Evolutionary conservation across 1,139 yeast genomes (phyloP).

Genomic region (Protomyces arabidopsidicola): DNA sequence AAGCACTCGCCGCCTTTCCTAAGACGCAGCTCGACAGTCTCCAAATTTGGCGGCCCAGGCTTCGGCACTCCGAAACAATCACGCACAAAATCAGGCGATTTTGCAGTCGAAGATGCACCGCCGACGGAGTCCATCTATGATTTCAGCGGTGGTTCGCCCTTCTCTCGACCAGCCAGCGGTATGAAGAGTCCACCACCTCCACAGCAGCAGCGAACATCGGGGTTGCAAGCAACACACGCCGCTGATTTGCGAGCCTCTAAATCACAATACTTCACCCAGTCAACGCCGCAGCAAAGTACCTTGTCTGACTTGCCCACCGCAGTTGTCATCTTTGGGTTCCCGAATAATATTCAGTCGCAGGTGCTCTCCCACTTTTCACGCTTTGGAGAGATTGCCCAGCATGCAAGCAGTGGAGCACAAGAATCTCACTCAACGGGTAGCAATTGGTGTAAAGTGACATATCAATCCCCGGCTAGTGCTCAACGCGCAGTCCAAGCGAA

Average conservation of each 20-base stretch:
- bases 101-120: constrained; percentile 29
- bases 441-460: constrained; percentile 85
- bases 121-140: constrained; percentile 31
- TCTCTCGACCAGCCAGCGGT: not conserved
- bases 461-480: constrained; percentile 69
- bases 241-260: not conserved
- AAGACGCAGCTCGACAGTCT: constrained; percentile 23
- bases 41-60: constrained; percentile 30
- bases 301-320: constrained; percentile 42
- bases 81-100: constrained; percentile 12
- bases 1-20: constrained; percentile 15
- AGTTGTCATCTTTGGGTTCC: constrained; percentile 82
- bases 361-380: constrained; percentile 72
- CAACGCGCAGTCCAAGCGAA: constrained; percentile 78
- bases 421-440: constrained; percentile 5
- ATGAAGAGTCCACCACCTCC: not conserved
- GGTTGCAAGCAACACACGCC: not conserved
- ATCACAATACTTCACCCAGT: not conserved
- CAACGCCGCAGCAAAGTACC: not conserved
- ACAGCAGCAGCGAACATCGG: not conserved
- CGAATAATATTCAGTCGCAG: constrained; percentile 63
- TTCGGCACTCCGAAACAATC: constrained; percentile 30
- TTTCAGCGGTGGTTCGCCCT: constrained; percentile 23
- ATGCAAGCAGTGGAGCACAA: constrained; percentile 46
- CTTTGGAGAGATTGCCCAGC: constrained; percentile 76